phyloP scores from a whole-genome alignment of 1,284 basidiomycete genomes.

The Xerocomus cyaneibrunnescens region DNA sequence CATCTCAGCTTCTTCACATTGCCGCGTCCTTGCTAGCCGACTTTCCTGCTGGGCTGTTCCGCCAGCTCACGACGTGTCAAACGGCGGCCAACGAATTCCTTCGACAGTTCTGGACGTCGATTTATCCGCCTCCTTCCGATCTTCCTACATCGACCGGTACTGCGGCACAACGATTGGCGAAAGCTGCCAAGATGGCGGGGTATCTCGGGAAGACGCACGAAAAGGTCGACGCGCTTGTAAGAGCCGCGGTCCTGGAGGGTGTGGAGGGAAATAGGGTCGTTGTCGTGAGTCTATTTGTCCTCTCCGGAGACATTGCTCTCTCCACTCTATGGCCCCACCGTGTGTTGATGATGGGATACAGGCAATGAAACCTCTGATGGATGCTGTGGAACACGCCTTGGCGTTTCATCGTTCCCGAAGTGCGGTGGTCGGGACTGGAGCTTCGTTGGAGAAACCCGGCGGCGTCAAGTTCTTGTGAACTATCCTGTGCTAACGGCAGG shows the following conservation, averaged over 20 bases:
- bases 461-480: slow-evolving; percentile 16
- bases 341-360: slow-evolving; percentile 29
- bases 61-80: slow-evolving; percentile 85
- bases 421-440: slow-evolving; percentile 14
- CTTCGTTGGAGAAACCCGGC: slow-evolving; percentile 9
- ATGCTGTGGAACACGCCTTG: slow-evolving; percentile 78
- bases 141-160: slow-evolving; percentile 47
- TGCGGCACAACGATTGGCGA: slow-evolving; percentile 65
- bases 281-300: slow-evolving; percentile 50
- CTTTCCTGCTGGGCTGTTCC: slow-evolving; percentile 76
- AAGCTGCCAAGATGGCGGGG: slow-evolving; percentile 82
- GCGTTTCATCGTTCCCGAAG: slow-evolving; percentile 48
- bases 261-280: slow-evolving; percentile 65
- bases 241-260: slow-evolving; percentile 58
- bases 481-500: too few species aligned
- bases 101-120: slow-evolving; percentile 91
- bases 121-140: slow-evolving; percentile 75
- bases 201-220: slow-evolving; percentile 78
- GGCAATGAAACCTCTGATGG: slow-evolving; percentile 80
- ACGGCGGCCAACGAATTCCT: slow-evolving; percentile 95
- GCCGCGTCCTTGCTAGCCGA: slow-evolving; percentile 49
- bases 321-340: background rate
- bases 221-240: slow-evolving; percentile 77
- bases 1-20: background rate
- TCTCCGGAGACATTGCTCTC: background rate